phyloP scores from a whole-genome alignment of 176 grass and related monocot species.

The Hsuehochloa calcarea region DNA sequence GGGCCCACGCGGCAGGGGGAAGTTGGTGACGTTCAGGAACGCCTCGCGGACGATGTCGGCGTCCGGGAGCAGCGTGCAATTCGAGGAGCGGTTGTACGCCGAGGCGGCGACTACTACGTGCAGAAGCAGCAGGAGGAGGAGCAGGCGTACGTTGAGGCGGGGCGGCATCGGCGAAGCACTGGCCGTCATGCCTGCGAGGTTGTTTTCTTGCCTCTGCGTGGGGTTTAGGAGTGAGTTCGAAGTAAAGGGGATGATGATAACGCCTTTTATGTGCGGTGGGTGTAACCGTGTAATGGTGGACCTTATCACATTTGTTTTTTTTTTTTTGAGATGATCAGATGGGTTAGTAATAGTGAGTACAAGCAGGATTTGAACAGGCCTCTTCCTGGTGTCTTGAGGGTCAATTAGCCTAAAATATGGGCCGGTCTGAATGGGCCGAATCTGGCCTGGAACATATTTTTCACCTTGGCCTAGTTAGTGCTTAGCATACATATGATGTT shows the following conservation, averaged over 20 bases:
- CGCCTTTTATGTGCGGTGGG: neutral
- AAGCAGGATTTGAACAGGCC: too few relatives aligned
- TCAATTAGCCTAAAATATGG: too few relatives aligned
- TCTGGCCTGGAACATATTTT: too few relatives aligned
- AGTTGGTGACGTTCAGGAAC: slow-evolving; percentile 54
- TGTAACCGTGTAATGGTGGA: too few relatives aligned
- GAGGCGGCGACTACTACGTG: neutral
- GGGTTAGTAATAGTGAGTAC: too few relatives aligned
- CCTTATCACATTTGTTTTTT: too few relatives aligned
- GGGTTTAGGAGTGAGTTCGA: neutral
- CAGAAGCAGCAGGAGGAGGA: neutral
- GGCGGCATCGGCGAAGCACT: neutral
- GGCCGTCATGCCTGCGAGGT: neutral
- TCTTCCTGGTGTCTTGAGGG: too few relatives aligned
- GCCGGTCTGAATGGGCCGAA: too few relatives aligned
- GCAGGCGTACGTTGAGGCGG: neutral
- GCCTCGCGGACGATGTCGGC: slow-evolving; percentile 34
- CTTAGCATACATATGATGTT: too few relatives aligned
- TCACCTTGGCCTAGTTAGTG: too few relatives aligned
- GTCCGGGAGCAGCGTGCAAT: slow-evolving; percentile 40
- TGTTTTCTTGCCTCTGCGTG: neutral
- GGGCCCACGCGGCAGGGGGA: neutral
- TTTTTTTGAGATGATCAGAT: too few relatives aligned
- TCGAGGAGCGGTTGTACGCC: neutral
- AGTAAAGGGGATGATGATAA: neutral